Evolutionary conservation across 2,329 filamentous ascomycete species (phyloP).

Genomic region (Diaporthe citri): DNA sequence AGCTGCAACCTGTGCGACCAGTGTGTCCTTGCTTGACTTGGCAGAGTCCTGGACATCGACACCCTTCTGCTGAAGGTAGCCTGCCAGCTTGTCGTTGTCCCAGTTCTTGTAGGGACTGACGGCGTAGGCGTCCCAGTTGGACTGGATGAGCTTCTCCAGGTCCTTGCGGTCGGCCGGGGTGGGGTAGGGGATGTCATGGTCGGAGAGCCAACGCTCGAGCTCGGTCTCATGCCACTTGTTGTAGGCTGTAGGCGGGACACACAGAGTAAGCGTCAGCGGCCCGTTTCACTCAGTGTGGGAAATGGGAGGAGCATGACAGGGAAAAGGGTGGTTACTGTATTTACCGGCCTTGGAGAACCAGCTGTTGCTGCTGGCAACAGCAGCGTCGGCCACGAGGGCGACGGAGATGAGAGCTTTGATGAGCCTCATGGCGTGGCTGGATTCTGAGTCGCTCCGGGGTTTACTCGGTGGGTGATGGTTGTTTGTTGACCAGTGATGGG

Average conservation of each 20-base stretch:
- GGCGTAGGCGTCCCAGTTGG: slow-evolving; percentile 87
- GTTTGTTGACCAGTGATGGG: not conserved
- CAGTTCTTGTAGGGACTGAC: slow-evolving; percentile 81
- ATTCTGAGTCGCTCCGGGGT: not conserved
- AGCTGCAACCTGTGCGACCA: slow-evolving; percentile 77
- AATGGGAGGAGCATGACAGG: slow-evolving; percentile 23
- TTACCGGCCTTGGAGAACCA: slow-evolving; percentile 91
- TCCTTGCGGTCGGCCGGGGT: slow-evolving; percentile 91
- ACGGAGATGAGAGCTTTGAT: slow-evolving; percentile 77
- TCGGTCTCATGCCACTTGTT: slow-evolving; percentile 99
- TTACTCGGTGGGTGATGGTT: not conserved
- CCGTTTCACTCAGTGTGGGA: not conserved
- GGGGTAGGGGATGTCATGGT: slow-evolving; percentile 93
- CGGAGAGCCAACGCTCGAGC: slow-evolving; percentile 95
- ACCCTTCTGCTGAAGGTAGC: slow-evolving; percentile 79
- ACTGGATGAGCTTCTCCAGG: slow-evolving; percentile 89
- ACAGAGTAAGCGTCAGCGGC: slow-evolving; percentile 43
- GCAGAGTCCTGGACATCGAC: slow-evolving; percentile 76
- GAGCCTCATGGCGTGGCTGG: slow-evolving; percentile 80
- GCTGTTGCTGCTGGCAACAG: slow-evolving; percentile 71
- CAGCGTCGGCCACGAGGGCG: slow-evolving; percentile 78
- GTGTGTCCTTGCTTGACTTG: slow-evolving; percentile 75
- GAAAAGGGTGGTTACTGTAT: slow-evolving; percentile 49
- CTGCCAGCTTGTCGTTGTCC: slow-evolving; percentile 76
- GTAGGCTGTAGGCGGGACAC: slow-evolving; percentile 73